A percentile compares a stretch with the other conserved stretches of the same genome.
phyloP scores from a whole-genome alignment of 2,329 filamentous ascomycete genomes.

The Curvularia sp. region DNA sequence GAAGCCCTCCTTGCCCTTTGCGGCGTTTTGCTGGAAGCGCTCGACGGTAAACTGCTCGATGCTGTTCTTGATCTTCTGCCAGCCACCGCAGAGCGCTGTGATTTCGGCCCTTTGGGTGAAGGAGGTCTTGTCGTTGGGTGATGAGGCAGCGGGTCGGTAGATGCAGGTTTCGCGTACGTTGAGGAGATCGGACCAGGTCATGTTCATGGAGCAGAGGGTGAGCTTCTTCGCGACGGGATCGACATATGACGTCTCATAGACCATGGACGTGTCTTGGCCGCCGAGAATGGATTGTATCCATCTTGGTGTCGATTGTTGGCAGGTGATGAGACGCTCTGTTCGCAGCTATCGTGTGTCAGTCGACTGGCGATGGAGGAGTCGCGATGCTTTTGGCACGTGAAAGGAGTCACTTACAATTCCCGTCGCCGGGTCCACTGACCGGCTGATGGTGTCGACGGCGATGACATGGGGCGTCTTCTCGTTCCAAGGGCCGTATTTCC shows the following conservation, averaged over 20 bases:
- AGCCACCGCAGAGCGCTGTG: conserved; percentile 92
- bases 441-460: conserved; percentile 89
- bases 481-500: conserved; percentile 99
- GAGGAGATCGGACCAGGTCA: conserved; percentile 90
- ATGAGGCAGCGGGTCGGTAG: conserved; percentile 69
- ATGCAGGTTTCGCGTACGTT: conserved; percentile 91
- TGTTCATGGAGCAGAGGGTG: conserved; percentile 95
- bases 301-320: conserved; percentile 72
- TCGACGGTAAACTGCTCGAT: conserved; percentile 92
- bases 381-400: conserved; percentile 18
- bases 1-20: conserved; percentile 90
- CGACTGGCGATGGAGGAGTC: conserved; percentile 6
- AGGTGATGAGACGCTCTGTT: conserved; percentile 73
- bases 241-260: conserved; percentile 96
- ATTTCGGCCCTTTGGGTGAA: conserved; percentile 92
- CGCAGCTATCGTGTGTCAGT: conserved; percentile 61
- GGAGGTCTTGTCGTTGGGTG: conserved; percentile 68
- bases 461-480: conserved; percentile 97
- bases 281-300: conserved; percentile 85
- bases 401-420: conserved; percentile 66
- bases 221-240: conserved; percentile 83
- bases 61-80: conserved; percentile 95
- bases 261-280: conserved; percentile 79
- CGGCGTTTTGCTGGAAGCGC: conserved; percentile 89
- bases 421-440: conserved; percentile 68